phyloP scores from a whole-genome alignment of 768 basidiomycete species.

The Strobilomyces confusus region DNA sequence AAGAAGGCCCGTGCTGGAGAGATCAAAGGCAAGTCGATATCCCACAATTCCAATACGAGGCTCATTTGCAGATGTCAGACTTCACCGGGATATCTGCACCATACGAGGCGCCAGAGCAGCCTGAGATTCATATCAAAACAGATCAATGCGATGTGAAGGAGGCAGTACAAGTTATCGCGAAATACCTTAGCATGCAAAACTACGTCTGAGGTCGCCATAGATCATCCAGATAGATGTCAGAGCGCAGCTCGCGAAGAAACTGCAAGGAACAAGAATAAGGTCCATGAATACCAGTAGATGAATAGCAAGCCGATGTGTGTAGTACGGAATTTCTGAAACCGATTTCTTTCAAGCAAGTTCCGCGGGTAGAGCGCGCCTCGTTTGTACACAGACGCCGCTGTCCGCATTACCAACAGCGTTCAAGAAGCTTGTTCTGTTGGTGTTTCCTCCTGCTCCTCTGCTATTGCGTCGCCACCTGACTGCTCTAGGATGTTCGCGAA shows the following conservation, averaged over 20 bases:
- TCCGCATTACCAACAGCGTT: slow-evolving; percentile 6
- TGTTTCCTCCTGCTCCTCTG: slow-evolving; percentile 58
- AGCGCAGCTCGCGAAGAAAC: slow-evolving; percentile 11
- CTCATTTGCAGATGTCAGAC: slow-evolving; percentile 47
- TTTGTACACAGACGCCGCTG: slow-evolving; percentile 4
- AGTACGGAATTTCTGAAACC: slow-evolving; percentile 1
- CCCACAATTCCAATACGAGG: not conserved
- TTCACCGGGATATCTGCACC: slow-evolving; percentile 98
- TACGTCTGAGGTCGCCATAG: slow-evolving; percentile 41
- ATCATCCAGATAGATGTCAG: slow-evolving; percentile 15
- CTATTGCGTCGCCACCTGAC: slow-evolving; percentile 48
- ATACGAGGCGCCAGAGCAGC: slow-evolving; percentile 80
- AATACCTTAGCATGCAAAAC: slow-evolving; percentile 70
- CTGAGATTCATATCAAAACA: slow-evolving; percentile 93
- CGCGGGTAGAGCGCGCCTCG: slow-evolving; percentile 9
- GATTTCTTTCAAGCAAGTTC: slow-evolving; percentile 19
- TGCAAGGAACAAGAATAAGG: slow-evolving; percentile 7
- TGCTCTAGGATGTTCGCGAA: slow-evolving; percentile 63
- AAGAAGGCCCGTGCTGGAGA: slow-evolving; percentile 94
- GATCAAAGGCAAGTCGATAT: slow-evolving; percentile 71
- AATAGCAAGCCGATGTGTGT: slow-evolving; percentile 12
- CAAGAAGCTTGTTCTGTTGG: slow-evolving; percentile 22
- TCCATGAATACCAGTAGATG: slow-evolving; percentile 17
- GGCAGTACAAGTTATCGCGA: slow-evolving; percentile 72
- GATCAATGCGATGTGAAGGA: slow-evolving; percentile 72